Evolutionary conservation across 495 filamentous ascomycete species (phyloP).

Genomic region (Aspergillus heteromorphus): DNA sequence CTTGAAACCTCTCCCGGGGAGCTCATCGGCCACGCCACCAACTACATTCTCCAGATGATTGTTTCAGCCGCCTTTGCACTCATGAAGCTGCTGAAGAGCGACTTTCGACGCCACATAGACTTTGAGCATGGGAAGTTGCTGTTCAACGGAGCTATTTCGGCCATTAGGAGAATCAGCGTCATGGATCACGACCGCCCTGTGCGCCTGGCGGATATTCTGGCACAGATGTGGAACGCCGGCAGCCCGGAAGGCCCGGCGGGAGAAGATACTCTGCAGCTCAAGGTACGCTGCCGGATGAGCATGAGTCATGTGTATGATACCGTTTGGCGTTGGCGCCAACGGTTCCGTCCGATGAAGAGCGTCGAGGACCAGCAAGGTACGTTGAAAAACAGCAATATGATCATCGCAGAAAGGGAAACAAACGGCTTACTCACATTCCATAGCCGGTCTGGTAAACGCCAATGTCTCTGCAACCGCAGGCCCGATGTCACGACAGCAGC

Average conservation of each 20-base stretch:
- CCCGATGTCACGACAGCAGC: slow-evolving; percentile 21
- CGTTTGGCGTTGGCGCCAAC: slow-evolving; percentile 45
- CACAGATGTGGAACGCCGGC: slow-evolving; percentile 47
- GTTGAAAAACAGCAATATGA: not conserved
- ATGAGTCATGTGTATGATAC: slow-evolving; percentile 50
- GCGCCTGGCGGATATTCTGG: slow-evolving; percentile 41
- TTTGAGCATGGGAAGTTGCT: slow-evolving; percentile 69
- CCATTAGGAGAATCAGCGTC: slow-evolving; percentile 75
- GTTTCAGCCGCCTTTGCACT: slow-evolving; percentile 81
- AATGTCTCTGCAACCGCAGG: slow-evolving; percentile 25
- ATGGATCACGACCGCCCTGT: slow-evolving; percentile 78
- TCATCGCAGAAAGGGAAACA: not conserved
- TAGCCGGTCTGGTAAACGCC: slow-evolving; percentile 26
- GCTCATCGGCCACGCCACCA: slow-evolving; percentile 68
- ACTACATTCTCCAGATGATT: slow-evolving; percentile 91
- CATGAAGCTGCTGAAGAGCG: slow-evolving; percentile 80
- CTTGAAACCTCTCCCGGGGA: slow-evolving; percentile 44
- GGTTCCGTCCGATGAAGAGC: slow-evolving; percentile 39
- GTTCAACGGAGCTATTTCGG: slow-evolving; percentile 71
- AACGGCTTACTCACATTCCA: slow-evolving; percentile 13
- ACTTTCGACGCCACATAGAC: slow-evolving; percentile 61
- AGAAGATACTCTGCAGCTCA: slow-evolving; percentile 38
- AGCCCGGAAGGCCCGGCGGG: slow-evolving; percentile 25
- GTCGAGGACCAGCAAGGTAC: slow-evolving; percentile 39
- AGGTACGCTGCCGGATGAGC: slow-evolving; percentile 45